Evolutionary conservation across 2,329 filamentous ascomycete species (phyloP).

Genomic region (Sarocladium brachiariae): DNA sequence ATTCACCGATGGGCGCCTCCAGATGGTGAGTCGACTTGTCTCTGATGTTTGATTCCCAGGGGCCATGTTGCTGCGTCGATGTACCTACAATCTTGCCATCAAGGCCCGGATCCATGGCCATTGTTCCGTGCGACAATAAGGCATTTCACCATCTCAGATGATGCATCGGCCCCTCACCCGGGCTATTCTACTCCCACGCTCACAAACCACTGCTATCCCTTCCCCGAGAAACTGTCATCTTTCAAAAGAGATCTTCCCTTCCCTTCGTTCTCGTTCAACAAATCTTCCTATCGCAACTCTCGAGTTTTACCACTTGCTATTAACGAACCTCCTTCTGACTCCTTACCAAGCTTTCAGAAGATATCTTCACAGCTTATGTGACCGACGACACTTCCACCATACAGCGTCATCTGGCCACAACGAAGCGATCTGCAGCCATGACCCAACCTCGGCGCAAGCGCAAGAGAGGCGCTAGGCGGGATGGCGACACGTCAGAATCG

Average conservation of each 20-base stretch:
- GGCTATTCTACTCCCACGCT: conserved; percentile 1
- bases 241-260: not conserved
- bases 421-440: not conserved
- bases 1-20: conserved; percentile 38
- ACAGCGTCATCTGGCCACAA: not conserved
- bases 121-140: not conserved
- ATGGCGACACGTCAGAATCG: not conserved
- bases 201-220: not conserved
- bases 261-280: not conserved
- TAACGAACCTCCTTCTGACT: not conserved
- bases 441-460: not conserved
- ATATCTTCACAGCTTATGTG: not conserved
- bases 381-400: not conserved
- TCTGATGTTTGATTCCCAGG: too few relatives aligned
- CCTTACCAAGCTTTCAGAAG: not conserved
- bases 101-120: too few relatives aligned
- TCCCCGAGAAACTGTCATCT: not conserved
- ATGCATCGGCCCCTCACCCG: not conserved
- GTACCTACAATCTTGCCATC: too few relatives aligned
- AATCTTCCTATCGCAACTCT: too few relatives aligned
- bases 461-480: not conserved
- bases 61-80: too few relatives aligned
- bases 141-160: not conserved
- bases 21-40: conserved; percentile 39
- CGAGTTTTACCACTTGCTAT: not conserved